Evolutionary conservation across 345 rosid genomes (phyloP), one percentile per base, ranked within the genome.

Genomic region (Hibiscus tridactylites): DNA sequence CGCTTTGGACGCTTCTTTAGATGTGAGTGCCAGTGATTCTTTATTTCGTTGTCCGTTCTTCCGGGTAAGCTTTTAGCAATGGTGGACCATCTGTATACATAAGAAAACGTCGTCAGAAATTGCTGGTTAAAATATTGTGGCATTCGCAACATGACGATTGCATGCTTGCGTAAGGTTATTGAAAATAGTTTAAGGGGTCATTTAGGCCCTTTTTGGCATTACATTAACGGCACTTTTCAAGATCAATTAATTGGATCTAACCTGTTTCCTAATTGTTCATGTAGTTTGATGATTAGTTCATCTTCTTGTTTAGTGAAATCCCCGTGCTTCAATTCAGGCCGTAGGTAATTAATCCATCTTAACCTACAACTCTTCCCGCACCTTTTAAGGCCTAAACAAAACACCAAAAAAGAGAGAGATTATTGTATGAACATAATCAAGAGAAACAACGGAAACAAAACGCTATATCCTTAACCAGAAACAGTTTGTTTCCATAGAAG

Each of bases 301-400:
- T 84, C 80, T 73, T 84, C 87, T 69, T 77, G 71, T 46, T 71
- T 26, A 5, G 76, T 75, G 79, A 39, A 84, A 61, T 33, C 74
- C 17, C 87, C 87, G n/a, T 52, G 83, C 49, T 79, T 84, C 44
- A 84, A 39, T 13, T 74, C 71, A 0, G 87, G 83, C 15, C 77
- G 50, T 17, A 81, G 80, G 50, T 84, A 84, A 53, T 84, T 84
- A 78, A 75, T 61, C 85, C 85, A 84, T 3, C 87, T 67, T 52
- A 81, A 54, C 61, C 87, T 77, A 70, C 87, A 84, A 65, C 84
- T 84, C 78, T 84, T 84, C 4, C 87, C 87, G 59, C 79, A 75
- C 70, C 84, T 79, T 21, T 77, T 39, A 4, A 84, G 68, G 35
- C 87, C 87, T 84, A 68, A 11, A 29, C 5, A 6, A 6, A 52